A percentile compares a stretch with the other conserved stretches of the same genome.
These are phyloP conservation scores for Fusarium sp. DNA, from an alignment of 2,329 filamentous ascomycete species.

Conservation along the genomic window DNA sequence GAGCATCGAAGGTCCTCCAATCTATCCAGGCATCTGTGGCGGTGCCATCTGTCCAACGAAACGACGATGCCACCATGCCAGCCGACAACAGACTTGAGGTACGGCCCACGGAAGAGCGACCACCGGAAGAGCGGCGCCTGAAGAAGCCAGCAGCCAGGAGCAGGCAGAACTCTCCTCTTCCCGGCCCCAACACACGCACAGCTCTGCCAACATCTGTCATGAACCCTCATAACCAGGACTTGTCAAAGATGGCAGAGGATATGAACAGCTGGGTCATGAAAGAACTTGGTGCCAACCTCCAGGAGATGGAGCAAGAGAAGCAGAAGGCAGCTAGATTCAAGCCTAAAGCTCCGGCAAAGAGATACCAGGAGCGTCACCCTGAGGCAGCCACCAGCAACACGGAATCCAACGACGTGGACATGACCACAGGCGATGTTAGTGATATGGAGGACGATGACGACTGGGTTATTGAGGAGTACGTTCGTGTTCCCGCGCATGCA, in stretches of 20 bases:
- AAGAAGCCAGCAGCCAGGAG: slow-evolving; percentile 53
- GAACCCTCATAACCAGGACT: slow-evolving; percentile 57
- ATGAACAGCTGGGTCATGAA: slow-evolving; percentile 71
- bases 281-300: slow-evolving; percentile 67
- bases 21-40: slow-evolving; percentile 22
- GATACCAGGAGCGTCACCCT: slow-evolving; percentile 69
- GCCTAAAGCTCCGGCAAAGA: slow-evolving; percentile 67
- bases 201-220: slow-evolving; percentile 53
- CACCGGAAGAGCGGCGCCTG: slow-evolving; percentile 45
- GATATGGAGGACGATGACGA: slow-evolving; percentile 64
- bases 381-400: slow-evolving; percentile 45
- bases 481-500: slow-evolving; percentile 68
- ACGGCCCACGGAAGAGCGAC: neutral
- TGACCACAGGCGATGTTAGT: slow-evolving; percentile 56
- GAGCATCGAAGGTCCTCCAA: slow-evolving; percentile 35
- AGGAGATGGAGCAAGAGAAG: slow-evolving; percentile 60
- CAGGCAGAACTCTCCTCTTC: slow-evolving; percentile 43
- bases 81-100: slow-evolving; percentile 1
- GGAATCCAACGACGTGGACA: slow-evolving; percentile 48
- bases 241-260: slow-evolving; percentile 64
- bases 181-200: slow-evolving; percentile 35
- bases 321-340: slow-evolving; percentile 60
- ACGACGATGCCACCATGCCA: slow-evolving; percentile 10
- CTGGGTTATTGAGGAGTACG: slow-evolving; percentile 74
- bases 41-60: slow-evolving; percentile 5